A percentile compares a stretch with the other conserved stretches of the same genome.
Evolutionary conservation across 1,284 basidiomycete species (phyloP).

Genomic region (Porogramme epimiltina): DNA sequence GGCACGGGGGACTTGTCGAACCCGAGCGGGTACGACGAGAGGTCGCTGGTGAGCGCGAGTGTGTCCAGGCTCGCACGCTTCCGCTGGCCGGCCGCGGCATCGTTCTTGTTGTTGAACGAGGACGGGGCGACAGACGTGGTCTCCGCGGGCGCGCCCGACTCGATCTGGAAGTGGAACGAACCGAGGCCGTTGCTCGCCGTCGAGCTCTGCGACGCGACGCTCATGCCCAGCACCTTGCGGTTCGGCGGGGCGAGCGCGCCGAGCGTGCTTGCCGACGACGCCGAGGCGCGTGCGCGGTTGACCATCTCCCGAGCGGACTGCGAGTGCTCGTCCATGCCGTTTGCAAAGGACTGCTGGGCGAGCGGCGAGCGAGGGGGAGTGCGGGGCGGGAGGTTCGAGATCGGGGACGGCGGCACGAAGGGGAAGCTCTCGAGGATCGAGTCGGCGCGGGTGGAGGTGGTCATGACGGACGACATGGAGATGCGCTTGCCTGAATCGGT

Average conservation of each 20-base stretch:
- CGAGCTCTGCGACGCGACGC: constrained; percentile 70
- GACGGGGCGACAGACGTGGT: constrained; percentile 20
- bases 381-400: constrained; percentile 72
- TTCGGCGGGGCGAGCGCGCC: constrained; percentile 35
- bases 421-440: constrained; percentile 84
- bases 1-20: constrained; percentile 43
- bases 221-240: constrained; percentile 63
- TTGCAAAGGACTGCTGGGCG: constrained; percentile 52
- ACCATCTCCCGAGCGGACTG: constrained; percentile 30
- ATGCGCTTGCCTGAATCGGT: constrained; percentile 48
- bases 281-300: constrained; percentile 25
- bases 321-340: constrained; percentile 15
- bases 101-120: constrained; percentile 25
- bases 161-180: constrained; percentile 84
- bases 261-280: constrained; percentile 13
- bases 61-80: constrained; percentile 82
- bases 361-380: constrained; percentile 75
- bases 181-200: constrained; percentile 73
- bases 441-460: constrained; percentile 70
- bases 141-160: constrained; percentile 37
- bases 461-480: constrained; percentile 63
- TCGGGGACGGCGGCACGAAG: constrained; percentile 82
- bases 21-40: constrained; percentile 77
- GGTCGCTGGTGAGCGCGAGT: constrained; percentile 74
- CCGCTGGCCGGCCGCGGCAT: constrained; percentile 32